Evolutionary conservation across 495 filamentous ascomycete genomes (phyloP).

Genomic region (Thozetella sp.): DNA sequence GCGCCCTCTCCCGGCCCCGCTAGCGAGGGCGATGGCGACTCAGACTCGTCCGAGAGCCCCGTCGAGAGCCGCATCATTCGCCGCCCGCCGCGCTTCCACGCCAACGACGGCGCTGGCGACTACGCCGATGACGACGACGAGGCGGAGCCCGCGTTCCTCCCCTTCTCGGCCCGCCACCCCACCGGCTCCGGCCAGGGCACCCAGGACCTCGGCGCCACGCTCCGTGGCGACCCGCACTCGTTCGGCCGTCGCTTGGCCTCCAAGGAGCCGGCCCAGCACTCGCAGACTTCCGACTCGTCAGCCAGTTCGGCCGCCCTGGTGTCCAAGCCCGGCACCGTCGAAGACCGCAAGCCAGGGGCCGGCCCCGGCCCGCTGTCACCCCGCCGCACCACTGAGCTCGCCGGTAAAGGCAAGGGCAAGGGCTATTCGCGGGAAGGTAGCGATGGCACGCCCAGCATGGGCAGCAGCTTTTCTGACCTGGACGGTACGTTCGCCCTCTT

Average conservation of each 20-base stretch:
- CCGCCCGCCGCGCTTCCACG: conserved; percentile 57
- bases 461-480: conserved; percentile 95
- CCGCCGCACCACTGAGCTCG: conserved; percentile 56
- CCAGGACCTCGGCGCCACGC: conserved; percentile 64
- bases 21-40: conserved; percentile 21
- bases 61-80: conserved; percentile 57
- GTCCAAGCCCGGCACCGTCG: conserved; percentile 10
- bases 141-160: conserved; percentile 72
- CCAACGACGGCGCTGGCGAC: conserved; percentile 26
- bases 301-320: conserved; percentile 57
- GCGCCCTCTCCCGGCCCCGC: conserved; percentile 32
- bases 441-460: conserved; percentile 93
- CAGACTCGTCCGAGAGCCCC: conserved; percentile 43
- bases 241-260: conserved; percentile 31
- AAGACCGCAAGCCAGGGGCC: conserved; percentile 12
- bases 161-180: conserved; percentile 40
- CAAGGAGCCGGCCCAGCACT: conserved; percentile 34
- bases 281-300: conserved; percentile 61
- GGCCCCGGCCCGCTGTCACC: conserved; percentile 41
- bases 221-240: conserved; percentile 51
- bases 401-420: conserved; percentile 50
- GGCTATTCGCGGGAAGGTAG: conserved; percentile 65
- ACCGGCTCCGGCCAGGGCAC: conserved; percentile 14
- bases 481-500: conserved; percentile 65
- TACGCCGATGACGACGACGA: conserved; percentile 54